phyloP scores from a whole-genome alignment of 2,329 filamentous ascomycete genomes.

The Colletotrichum lentis region DNA sequence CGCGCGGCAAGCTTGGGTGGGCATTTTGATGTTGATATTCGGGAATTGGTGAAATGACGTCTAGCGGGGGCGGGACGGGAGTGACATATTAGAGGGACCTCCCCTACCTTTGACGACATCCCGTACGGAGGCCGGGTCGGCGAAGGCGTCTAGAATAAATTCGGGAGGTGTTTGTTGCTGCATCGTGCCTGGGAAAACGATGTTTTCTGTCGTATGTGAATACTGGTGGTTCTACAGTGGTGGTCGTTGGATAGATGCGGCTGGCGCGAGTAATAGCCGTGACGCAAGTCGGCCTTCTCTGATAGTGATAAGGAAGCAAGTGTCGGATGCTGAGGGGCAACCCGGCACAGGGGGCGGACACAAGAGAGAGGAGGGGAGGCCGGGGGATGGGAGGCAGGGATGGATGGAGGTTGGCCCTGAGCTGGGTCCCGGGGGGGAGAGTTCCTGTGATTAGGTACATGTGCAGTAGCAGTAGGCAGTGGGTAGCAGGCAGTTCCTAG shows the following conservation, averaged over 20 bases:
- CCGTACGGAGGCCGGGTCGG: constrained; percentile 86
- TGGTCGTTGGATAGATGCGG: constrained; percentile 5
- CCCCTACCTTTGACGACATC: constrained; percentile 88
- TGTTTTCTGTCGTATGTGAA: constrained; percentile 1
- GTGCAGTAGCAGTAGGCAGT: neutral
- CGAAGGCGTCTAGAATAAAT: constrained; percentile 92
- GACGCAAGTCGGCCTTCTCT: neutral
- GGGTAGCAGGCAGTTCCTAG: neutral
- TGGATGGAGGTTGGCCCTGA: constrained; percentile 20
- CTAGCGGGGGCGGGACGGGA: constrained; percentile 34
- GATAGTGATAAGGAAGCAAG: constrained; percentile 12
- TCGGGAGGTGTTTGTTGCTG: constrained; percentile 73
- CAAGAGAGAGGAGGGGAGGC: neutral
- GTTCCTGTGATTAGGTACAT: neutral
- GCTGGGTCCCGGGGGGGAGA: constrained; percentile 22
- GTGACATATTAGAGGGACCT: constrained; percentile 5
- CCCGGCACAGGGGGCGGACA: neutral
- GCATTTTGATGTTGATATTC: constrained; percentile 2
- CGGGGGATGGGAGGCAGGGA: constrained; percentile 20
- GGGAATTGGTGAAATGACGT: constrained; percentile 31
- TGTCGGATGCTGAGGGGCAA: constrained; percentile 30
- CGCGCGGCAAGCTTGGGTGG: neutral
- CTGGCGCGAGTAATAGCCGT: neutral
- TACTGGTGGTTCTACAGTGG: neutral
- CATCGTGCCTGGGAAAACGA: constrained; percentile 47